These are phyloP conservation scores for Penicillium lividum DNA, from an alignment of 495 filamentous ascomycete genomes.

Conservation along the genomic window DNA sequence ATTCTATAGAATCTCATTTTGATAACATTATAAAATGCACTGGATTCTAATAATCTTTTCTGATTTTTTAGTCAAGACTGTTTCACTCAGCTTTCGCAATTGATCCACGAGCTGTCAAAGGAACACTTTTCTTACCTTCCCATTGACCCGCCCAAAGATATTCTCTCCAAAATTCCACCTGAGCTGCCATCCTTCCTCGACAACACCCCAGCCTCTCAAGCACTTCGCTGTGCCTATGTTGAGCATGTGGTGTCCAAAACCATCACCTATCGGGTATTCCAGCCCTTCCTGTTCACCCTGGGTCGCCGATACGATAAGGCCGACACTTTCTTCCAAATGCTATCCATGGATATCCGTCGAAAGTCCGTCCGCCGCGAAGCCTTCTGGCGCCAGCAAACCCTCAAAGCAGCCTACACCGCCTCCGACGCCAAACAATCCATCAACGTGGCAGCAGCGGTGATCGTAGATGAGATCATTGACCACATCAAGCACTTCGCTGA, in stretches of 20 bases:
- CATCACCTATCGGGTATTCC: conserved; percentile 62
- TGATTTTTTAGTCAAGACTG: conserved; percentile 54
- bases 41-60: conserved; percentile 44
- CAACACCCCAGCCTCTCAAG: conserved; percentile 51
- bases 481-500: conserved; percentile 61
- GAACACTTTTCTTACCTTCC: conserved; percentile 60
- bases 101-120: conserved; percentile 59
- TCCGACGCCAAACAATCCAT: conserved; percentile 62
- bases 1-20: conserved; percentile 39
- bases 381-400: conserved; percentile 64
- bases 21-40: conserved; percentile 42
- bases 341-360: conserved; percentile 61
- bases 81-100: conserved; percentile 56
- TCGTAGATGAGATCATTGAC: conserved; percentile 62
- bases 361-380: conserved; percentile 64
- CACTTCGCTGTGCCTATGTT: conserved; percentile 61
- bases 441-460: conserved; percentile 58
- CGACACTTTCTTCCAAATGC: conserved; percentile 61
- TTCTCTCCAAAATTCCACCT: conserved; percentile 53
- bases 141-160: conserved; percentile 54
- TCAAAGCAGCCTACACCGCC: conserved; percentile 64
- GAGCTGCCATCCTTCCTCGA: conserved; percentile 58
- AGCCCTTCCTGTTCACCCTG: conserved; percentile 64
- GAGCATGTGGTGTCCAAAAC: conserved; percentile 61
- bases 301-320: conserved; percentile 63